Evolutionary conservation across 208 protist genomes (phyloP).

Genomic region (Trypanosoma lewisi): DNA sequence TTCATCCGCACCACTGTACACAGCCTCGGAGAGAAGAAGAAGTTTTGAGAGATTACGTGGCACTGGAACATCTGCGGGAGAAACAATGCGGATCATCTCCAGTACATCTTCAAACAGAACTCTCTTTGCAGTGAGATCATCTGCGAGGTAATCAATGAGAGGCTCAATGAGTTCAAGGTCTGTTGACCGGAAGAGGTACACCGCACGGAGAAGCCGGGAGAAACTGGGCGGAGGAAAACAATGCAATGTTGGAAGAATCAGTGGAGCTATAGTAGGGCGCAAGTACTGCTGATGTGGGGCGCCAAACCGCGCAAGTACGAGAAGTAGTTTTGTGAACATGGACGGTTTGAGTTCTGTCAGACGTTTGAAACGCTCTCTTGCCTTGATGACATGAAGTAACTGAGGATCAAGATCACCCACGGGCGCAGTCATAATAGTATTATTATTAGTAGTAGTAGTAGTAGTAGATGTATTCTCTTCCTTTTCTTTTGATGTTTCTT

Average conservation of each 20-base stretch:
- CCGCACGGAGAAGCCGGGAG: constrained; percentile 57
- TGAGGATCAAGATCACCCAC: constrained; percentile 22
- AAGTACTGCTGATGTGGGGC: constrained; percentile 83
- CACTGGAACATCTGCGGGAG: constrained; percentile 18
- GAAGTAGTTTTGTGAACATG: constrained; percentile 67
- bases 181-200: constrained; percentile 39
- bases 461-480: no score
- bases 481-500: neutral
- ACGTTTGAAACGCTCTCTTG: constrained; percentile 37
- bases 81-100: constrained; percentile 24
- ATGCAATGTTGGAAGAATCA: constrained; percentile 57
- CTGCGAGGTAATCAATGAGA: constrained; percentile 38
- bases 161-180: constrained; percentile 58
- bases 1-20: constrained; percentile 22
- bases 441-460: neutral
- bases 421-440: neutral
- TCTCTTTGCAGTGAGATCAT: neutral
- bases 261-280: constrained; percentile 41
- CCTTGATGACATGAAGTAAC: constrained; percentile 12
- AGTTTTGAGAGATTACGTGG: constrained; percentile 19
- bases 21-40: constrained; percentile 20
- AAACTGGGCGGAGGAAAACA: constrained; percentile 67
- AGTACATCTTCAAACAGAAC: constrained; percentile 23
- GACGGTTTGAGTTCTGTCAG: constrained; percentile 57
- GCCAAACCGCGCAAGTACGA: constrained; percentile 48